Percentiles rank a stretch among this genome's conserved stretches.
Evolutionary conservation across 1,284 basidiomycete genomes (phyloP).

Genomic region (Chondrostereum purpureum): DNA sequence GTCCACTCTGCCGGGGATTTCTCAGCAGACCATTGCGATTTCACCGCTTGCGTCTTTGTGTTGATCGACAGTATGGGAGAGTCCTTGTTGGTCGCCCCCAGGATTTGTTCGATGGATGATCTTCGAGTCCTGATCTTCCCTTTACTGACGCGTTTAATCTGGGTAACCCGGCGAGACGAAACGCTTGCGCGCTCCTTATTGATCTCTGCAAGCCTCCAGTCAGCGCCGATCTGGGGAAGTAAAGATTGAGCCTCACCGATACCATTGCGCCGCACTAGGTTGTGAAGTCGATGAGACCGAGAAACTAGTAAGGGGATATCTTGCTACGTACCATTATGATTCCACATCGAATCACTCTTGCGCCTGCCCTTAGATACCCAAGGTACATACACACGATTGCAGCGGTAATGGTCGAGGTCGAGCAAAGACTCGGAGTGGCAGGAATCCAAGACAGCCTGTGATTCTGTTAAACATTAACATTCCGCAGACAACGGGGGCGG

Average conservation of each 20-base stretch:
- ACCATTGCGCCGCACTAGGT: neutral
- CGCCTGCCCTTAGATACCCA: slow-evolving; percentile 39
- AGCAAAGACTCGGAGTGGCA: slow-evolving; percentile 42
- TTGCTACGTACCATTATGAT: slow-evolving; percentile 22
- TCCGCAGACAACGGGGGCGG: no score
- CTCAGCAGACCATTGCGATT: slow-evolving; percentile 14
- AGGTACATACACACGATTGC: slow-evolving; percentile 39
- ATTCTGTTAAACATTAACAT: no score
- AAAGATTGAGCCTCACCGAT: neutral
- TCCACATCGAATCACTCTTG: slow-evolving; percentile 27
- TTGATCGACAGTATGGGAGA: slow-evolving; percentile 12
- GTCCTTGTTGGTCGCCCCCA: slow-evolving; percentile 5
- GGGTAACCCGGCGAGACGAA: slow-evolving; percentile 12
- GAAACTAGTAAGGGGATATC: no score
- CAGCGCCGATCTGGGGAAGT: no score
- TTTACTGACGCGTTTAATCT: slow-evolving; percentile 16
- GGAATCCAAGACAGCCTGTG: slow-evolving; percentile 39
- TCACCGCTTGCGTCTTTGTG: slow-evolving; percentile 12
- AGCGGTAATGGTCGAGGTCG: slow-evolving; percentile 38
- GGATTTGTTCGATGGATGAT: slow-evolving; percentile 18
- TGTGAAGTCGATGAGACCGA: no score
- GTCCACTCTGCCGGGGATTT: slow-evolving; percentile 14
- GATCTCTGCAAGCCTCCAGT: no score
- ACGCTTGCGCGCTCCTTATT: neutral
- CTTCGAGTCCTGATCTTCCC: slow-evolving; percentile 15